Percentiles rank a stretch among this genome's conserved stretches.
Evolutionary conservation across 768 basidiomycete species (phyloP).

Genomic region (Gymnopilus dilepis): DNA sequence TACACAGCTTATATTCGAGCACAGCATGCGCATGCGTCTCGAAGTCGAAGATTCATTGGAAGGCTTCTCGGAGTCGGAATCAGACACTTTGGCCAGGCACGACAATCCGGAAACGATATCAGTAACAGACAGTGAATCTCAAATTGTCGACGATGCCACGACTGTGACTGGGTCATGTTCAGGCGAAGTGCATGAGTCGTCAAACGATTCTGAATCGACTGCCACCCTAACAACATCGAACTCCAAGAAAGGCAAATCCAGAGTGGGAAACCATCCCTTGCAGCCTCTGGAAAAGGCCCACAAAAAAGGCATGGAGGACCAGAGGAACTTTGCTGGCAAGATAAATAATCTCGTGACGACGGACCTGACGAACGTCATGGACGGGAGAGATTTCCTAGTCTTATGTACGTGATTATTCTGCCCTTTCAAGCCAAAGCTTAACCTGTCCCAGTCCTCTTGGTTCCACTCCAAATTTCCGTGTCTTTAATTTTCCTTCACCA

Average conservation of each 20-base stretch:
- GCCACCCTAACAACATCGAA: not conserved
- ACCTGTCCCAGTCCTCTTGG: conserved; percentile 34
- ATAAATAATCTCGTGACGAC: conserved; percentile 79
- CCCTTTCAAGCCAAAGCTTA: not conserved
- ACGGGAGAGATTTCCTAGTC: conserved; percentile 40
- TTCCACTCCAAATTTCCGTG: conserved; percentile 46
- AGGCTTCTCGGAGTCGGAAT: not conserved
- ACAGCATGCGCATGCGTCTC: conserved; percentile 64
- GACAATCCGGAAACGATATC: not conserved
- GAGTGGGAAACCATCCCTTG: not conserved
- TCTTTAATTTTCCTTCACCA: conserved; percentile 50
- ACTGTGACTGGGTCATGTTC: no score
- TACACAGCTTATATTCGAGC: conserved; percentile 49
- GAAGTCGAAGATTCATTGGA: conserved; percentile 40
- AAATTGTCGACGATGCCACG: no score
- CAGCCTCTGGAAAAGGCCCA: not conserved
- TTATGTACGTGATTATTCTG: conserved; percentile 18
- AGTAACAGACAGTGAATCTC: no score
- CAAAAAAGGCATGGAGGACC: conserved; percentile 14
- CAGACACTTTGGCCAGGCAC: not conserved
- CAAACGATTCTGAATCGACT: not conserved
- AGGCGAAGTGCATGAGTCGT: no score
- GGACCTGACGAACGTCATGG: conserved; percentile 49
- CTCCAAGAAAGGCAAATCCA: not conserved
- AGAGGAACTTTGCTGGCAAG: conserved; percentile 65